A percentile compares a stretch with the other conserved stretches of the same genome.
phyloP scores from a whole-genome alignment of 2,329 filamentous ascomycete species.

The Leptographium procerum region DNA sequence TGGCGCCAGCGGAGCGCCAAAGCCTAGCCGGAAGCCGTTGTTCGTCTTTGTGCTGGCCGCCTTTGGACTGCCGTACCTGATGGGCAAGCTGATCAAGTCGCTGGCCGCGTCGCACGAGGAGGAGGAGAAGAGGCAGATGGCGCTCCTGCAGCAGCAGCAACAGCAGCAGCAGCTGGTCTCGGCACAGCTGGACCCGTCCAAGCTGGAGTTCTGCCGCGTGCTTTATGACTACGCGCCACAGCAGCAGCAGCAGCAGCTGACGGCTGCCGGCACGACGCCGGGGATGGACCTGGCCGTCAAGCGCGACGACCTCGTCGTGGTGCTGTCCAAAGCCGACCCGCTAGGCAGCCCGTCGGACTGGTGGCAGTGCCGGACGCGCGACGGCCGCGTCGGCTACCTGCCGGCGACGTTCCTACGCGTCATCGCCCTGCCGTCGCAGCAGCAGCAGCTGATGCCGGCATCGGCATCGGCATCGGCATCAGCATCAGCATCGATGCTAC shows the following conservation, averaged over 20 bases:
- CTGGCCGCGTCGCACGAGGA: slow-evolving; percentile 78
- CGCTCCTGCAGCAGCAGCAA: slow-evolving; percentile 31
- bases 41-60: slow-evolving; percentile 91
- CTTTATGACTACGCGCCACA: slow-evolving; percentile 86
- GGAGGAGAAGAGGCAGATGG: slow-evolving; percentile 54
- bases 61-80: slow-evolving; percentile 90
- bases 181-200: slow-evolving; percentile 63
- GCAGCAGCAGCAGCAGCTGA: slow-evolving; percentile 7
- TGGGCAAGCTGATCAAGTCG: slow-evolving; percentile 87
- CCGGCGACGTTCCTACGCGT: slow-evolving; percentile 85
- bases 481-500: neutral
- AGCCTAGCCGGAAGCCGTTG: slow-evolving; percentile 87
- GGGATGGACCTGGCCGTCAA: slow-evolving; percentile 84
- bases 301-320: slow-evolving; percentile 91
- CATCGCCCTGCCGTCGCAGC: slow-evolving; percentile 35
- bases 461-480: neutral
- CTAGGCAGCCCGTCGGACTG: slow-evolving; percentile 87
- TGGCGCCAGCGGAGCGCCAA: slow-evolving; percentile 47
- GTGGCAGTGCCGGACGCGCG: slow-evolving; percentile 89
- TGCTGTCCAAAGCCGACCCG: slow-evolving; percentile 85
- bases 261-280: slow-evolving; percentile 41
- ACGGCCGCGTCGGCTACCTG: slow-evolving; percentile 84
- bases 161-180: slow-evolving; percentile 31
- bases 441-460: slow-evolving; percentile 2
- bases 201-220: slow-evolving; percentile 92